phyloP scores from a whole-genome alignment of 805 yeast species.

The Trichomonascus vanleenenianus region DNA sequence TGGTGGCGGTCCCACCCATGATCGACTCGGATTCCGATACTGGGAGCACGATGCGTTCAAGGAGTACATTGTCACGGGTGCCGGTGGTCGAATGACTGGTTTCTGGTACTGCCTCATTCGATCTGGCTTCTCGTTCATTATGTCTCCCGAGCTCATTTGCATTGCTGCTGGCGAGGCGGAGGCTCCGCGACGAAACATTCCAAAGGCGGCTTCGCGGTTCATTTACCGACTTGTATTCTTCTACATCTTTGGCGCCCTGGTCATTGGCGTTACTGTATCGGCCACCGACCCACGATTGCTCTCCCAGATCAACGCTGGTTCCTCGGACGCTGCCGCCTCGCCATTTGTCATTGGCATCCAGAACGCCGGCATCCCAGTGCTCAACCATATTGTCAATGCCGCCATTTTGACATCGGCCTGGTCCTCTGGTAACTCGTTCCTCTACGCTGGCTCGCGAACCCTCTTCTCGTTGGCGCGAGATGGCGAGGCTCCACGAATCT shows the following conservation, averaged over 20 bases:
- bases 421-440: slow-evolving; percentile 50
- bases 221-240: slow-evolving; percentile 63
- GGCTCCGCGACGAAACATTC: slow-evolving; percentile 69
- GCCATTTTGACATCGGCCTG: slow-evolving; percentile 49
- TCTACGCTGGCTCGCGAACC: slow-evolving; percentile 55
- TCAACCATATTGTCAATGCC: slow-evolving; percentile 47
- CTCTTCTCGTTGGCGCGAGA: slow-evolving; percentile 47
- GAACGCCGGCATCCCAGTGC: slow-evolving; percentile 44
- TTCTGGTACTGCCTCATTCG: slow-evolving; percentile 55
- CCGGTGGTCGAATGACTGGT: slow-evolving; percentile 56
- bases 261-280: slow-evolving; percentile 66
- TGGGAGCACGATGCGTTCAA: slow-evolving; percentile 45
- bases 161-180: slow-evolving; percentile 81
- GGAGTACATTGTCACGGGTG: slow-evolving; percentile 42
- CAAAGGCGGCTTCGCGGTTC: slow-evolving; percentile 67
- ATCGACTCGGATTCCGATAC: slow-evolving; percentile 48
- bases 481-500: slow-evolving; percentile 58
- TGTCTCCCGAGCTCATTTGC: slow-evolving; percentile 74
- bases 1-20: slow-evolving; percentile 44
- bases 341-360: slow-evolving; percentile 54
- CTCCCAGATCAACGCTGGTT: slow-evolving; percentile 41
- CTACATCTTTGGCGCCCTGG: slow-evolving; percentile 58
- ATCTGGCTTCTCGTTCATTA: slow-evolving; percentile 70
- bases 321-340: slow-evolving; percentile 58
- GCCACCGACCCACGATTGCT: slow-evolving; percentile 52